Conservation (phyloP, 2,329 filamentous ascomycete genomes). For the Amylocarpus encephaloides region DNA sequence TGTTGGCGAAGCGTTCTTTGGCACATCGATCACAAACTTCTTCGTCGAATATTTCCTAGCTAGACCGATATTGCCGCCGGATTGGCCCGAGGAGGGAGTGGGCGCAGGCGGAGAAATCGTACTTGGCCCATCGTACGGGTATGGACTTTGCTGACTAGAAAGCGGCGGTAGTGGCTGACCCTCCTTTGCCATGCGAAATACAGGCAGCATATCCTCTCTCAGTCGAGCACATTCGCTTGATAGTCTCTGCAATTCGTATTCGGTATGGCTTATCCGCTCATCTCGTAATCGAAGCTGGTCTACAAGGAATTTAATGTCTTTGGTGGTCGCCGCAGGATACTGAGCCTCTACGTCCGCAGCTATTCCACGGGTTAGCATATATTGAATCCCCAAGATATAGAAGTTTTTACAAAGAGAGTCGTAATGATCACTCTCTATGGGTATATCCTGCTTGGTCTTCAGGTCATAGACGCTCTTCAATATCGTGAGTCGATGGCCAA, state of each 20-base stretch:
- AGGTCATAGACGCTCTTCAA: slow-evolving; percentile 94
- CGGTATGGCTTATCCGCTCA: slow-evolving; percentile 77
- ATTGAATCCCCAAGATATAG: background rate
- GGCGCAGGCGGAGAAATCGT: slow-evolving; percentile 52
- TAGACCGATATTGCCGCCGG: slow-evolving; percentile 43
- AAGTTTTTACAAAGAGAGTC: slow-evolving; percentile 72
- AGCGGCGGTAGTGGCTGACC: slow-evolving; percentile 70
- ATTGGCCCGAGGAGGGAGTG: slow-evolving; percentile 46
- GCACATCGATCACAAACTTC: slow-evolving; percentile 64
- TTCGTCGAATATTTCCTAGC: slow-evolving; percentile 71
- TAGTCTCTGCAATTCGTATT: slow-evolving; percentile 75
- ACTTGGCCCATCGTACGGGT: slow-evolving; percentile 43
- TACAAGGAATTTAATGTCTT: slow-evolving; percentile 87
- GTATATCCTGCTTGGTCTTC: slow-evolving; percentile 88
- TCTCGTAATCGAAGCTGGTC: slow-evolving; percentile 85
- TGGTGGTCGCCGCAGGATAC: slow-evolving; percentile 81
- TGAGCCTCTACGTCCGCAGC: slow-evolving; percentile 84
- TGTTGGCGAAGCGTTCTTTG: slow-evolving; percentile 73
- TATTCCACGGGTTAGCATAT: slow-evolving; percentile 35
- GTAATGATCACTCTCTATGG: slow-evolving; percentile 88
- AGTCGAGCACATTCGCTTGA: slow-evolving; percentile 84
- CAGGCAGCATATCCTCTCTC: slow-evolving; percentile 84
- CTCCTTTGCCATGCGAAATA: slow-evolving; percentile 86
- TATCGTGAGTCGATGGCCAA: slow-evolving; percentile 90
- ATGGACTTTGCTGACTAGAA: slow-evolving; percentile 30